Percentiles rank a stretch among this genome's conserved stretches.
phyloP scores from a whole-genome alignment of 306 rosid genomes.

The Abrus precatorius region DNA sequence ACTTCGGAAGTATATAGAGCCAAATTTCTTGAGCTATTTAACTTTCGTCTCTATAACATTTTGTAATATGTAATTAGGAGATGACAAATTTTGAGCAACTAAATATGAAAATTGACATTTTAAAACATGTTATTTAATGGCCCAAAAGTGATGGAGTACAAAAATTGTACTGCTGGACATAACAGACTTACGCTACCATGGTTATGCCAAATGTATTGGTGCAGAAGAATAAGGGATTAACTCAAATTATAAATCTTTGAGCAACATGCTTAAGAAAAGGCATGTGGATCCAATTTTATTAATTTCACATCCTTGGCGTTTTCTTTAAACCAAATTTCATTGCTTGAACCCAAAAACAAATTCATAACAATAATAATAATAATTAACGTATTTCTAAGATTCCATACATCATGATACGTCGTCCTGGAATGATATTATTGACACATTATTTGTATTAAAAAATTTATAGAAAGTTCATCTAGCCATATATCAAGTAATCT shows the following conservation, averaged over 20 bases:
- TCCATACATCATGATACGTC: slow-evolving; percentile 44
- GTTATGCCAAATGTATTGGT: slow-evolving; percentile 8
- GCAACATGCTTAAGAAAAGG: slow-evolving; percentile 32
- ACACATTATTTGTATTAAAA: slow-evolving; percentile 12
- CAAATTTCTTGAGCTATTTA: slow-evolving; percentile 1
- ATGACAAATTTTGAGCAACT: background rate
- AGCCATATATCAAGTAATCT: slow-evolving; percentile 46
- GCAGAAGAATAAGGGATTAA: background rate
- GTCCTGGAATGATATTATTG: slow-evolving; percentile 39
- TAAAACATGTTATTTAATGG: background rate
- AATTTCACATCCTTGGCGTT: slow-evolving; percentile 30
- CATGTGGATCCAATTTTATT: slow-evolving; percentile 27
- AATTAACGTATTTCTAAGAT: slow-evolving; percentile 39
- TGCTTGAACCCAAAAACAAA: slow-evolving; percentile 43
- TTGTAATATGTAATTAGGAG: slow-evolving; percentile 17
- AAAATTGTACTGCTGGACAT: slow-evolving; percentile 24
- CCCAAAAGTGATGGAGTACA: slow-evolving; percentile 19
- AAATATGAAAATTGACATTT: background rate
- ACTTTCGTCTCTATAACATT: background rate
- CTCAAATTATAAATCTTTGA: slow-evolving; percentile 24
- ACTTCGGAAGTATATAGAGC: background rate
- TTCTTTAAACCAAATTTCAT: slow-evolving; percentile 43
- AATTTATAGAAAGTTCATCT: slow-evolving; percentile 38
- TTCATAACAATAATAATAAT: slow-evolving; percentile 9
- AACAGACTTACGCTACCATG: background rate